phyloP scores from a whole-genome alignment of 495 filamentous ascomycete species.

The Daldinia bambusicola region DNA sequence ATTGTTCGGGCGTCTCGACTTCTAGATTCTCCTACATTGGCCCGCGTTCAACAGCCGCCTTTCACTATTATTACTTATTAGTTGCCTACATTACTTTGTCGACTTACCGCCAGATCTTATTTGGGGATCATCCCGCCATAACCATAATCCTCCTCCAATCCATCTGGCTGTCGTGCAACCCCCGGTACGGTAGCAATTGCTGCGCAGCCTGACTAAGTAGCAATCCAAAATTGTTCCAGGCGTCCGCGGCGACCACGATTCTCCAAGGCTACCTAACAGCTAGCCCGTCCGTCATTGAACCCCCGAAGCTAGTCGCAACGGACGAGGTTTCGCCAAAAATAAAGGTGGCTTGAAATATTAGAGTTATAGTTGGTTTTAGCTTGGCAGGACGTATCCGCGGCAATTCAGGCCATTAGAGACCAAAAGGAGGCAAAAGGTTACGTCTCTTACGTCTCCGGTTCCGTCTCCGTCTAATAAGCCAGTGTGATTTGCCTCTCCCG shows the following conservation, averaged over 20 bases:
- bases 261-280: background rate
- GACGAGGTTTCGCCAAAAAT: background rate
- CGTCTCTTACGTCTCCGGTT: background rate
- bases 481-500: slow-evolving; percentile 24
- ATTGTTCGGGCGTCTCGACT: slow-evolving; percentile 6
- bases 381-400: slow-evolving; percentile 25
- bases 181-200: slow-evolving; percentile 26
- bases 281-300: slow-evolving; percentile 7
- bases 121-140: slow-evolving; percentile 19
- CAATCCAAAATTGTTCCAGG: slow-evolving; percentile 27
- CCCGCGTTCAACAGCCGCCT: background rate
- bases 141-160: slow-evolving; percentile 24
- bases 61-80: background rate
- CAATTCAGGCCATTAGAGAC: slow-evolving; percentile 5
- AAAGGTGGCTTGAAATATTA: background rate
- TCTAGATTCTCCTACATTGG: background rate
- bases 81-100: background rate
- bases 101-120: slow-evolving; percentile 13
- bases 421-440: slow-evolving; percentile 28
- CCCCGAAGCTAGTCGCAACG: slow-evolving; percentile 13
- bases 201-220: slow-evolving; percentile 41
- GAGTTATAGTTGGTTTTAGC: slow-evolving; percentile 2
- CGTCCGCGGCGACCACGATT: slow-evolving; percentile 21
- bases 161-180: slow-evolving; percentile 35
- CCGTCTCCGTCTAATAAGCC: slow-evolving; percentile 8